Evolutionary conservation across 176 grass and related monocot genomes (phyloP).

Genomic region (Rhynchospora breviuscula): DNA sequence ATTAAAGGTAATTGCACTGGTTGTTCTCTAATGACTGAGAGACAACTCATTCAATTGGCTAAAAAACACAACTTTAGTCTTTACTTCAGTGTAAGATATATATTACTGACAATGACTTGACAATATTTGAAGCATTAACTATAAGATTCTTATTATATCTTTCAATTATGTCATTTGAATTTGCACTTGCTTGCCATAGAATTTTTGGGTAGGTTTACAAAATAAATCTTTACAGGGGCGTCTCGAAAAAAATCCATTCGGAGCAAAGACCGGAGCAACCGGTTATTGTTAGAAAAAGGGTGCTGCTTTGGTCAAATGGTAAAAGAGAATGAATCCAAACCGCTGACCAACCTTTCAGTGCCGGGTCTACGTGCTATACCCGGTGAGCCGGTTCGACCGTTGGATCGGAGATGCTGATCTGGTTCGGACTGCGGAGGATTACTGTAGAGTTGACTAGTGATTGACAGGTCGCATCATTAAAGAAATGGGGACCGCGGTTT

Average conservation of each 20-base stretch:
- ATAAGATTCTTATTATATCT: background rate
- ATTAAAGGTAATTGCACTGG: background rate
- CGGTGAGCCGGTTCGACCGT: background rate
- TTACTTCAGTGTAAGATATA: background rate
- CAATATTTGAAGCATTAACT: background rate
- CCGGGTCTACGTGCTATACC: conserved; percentile 11
- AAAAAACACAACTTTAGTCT: background rate
- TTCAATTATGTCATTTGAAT: background rate
- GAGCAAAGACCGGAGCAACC: background rate
- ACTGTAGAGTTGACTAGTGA: conserved; percentile 18
- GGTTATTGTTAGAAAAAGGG: background rate
- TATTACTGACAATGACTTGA: background rate
- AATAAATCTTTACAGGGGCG: background rate
- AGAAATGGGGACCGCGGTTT: conserved; percentile 1
- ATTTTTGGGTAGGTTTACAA: background rate
- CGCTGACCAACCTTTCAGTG: conserved; percentile 22
- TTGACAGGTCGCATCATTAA: conserved; percentile 22
- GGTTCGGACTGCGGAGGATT: background rate
- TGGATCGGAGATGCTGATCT: background rate
- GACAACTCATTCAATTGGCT: background rate
- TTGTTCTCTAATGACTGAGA: background rate
- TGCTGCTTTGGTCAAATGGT: conserved; percentile 6
- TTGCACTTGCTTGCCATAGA: background rate
- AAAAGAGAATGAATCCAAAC: conserved; percentile 26
- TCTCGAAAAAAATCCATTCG: background rate